Percentiles rank a stretch among this genome's conserved stretches.
phyloP scores from a whole-genome alignment of 768 basidiomycete species.

The Xerocomellus amylosporus region DNA sequence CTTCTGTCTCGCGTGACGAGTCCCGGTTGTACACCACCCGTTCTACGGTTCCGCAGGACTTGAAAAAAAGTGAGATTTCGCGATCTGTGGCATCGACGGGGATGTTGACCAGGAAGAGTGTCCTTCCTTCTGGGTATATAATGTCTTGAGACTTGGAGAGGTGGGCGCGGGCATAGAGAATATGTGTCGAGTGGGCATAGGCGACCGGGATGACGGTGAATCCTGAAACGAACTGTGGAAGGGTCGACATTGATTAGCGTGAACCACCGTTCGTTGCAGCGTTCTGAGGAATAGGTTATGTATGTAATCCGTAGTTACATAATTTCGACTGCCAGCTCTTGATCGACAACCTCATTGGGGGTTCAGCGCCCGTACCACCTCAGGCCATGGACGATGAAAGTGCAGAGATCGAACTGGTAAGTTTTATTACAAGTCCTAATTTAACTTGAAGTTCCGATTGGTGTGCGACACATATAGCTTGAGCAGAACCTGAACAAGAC shows the following conservation, averaged over 20 bases:
- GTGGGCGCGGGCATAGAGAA: slow-evolving; percentile 77
- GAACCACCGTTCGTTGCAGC: background rate
- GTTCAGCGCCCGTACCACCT: no score
- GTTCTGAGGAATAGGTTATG: no score
- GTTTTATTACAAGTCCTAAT: background rate
- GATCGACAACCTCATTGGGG: no score
- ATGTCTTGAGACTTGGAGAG: slow-evolving; percentile 40
- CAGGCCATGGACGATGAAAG: slow-evolving; percentile 26
- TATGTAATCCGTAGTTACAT: no score
- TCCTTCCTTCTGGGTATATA: slow-evolving; percentile 54
- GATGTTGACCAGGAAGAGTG: slow-evolving; percentile 85
- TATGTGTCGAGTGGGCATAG: slow-evolving; percentile 52
- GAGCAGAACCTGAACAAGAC: slow-evolving; percentile 89
- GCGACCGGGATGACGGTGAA: slow-evolving; percentile 39
- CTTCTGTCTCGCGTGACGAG: slow-evolving; percentile 27
- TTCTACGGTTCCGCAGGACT: slow-evolving; percentile 73
- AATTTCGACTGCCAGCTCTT: no score
- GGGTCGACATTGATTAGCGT: slow-evolving; percentile 10
- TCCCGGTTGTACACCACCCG: slow-evolving; percentile 62
- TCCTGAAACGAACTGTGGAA: slow-evolving; percentile 31
- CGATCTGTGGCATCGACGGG: slow-evolving; percentile 86
- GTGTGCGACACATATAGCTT: slow-evolving; percentile 42
- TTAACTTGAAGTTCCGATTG: background rate
- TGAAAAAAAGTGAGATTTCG: slow-evolving; percentile 77
- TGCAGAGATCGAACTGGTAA: slow-evolving; percentile 26